Percentiles rank a stretch among this genome's conserved stretches.
Evolutionary conservation across 2,329 filamentous ascomycete genomes (phyloP).

Genomic region (Aphanocladium album): DNA sequence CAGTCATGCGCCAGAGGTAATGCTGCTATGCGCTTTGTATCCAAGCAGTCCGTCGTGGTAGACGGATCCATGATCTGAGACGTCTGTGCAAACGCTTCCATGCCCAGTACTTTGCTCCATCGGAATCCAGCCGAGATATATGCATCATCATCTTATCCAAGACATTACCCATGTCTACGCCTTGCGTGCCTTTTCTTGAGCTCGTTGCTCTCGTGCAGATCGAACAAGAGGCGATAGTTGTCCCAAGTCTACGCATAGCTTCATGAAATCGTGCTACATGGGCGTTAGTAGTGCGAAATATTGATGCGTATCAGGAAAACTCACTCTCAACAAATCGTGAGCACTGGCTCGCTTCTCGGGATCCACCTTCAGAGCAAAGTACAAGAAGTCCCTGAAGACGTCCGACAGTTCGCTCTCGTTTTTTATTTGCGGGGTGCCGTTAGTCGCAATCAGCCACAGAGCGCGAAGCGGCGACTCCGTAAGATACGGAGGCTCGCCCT

Average conservation of each 20-base stretch:
- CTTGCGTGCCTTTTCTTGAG: constrained; percentile 76
- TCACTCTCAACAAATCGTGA: constrained; percentile 85
- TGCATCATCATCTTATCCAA: background rate
- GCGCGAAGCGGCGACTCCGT: constrained; percentile 92
- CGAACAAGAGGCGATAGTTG: constrained; percentile 83
- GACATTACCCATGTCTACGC: constrained; percentile 22
- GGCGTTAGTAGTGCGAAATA: constrained; percentile 22
- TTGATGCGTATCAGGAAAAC: constrained; percentile 32
- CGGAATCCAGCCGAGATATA: constrained; percentile 1
- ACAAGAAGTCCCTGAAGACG: constrained; percentile 85
- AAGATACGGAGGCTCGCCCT: constrained; percentile 93
- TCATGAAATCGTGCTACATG: constrained; percentile 73
- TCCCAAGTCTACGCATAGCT: constrained; percentile 64
- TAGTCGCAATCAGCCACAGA: constrained; percentile 93
- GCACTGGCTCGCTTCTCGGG: constrained; percentile 95
- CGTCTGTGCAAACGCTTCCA: background rate
- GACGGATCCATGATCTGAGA: background rate
- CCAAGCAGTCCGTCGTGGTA: background rate
- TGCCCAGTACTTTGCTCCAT: background rate
- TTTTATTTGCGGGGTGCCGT: constrained; percentile 92
- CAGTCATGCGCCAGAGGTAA: background rate
- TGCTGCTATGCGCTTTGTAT: background rate
- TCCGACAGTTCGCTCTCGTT: constrained; percentile 77
- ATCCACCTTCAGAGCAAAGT: constrained; percentile 91
- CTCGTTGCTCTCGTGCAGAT: constrained; percentile 77